Base-by-base conservation (phyloP, 1,284 basidiomycete genomes). In the Bjerkandera adusta region DNA sequence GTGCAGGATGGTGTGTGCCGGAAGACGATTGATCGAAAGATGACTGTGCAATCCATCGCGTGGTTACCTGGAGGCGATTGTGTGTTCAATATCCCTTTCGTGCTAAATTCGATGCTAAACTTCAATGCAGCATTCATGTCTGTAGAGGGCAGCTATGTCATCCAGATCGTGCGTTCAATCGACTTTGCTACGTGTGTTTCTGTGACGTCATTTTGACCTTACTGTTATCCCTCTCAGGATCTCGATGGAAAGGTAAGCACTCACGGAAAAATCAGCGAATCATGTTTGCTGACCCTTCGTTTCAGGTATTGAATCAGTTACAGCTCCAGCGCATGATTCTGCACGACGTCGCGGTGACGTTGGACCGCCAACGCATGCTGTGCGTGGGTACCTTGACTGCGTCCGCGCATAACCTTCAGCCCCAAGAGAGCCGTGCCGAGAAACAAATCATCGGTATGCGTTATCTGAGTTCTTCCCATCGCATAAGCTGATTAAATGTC, bases 31-130 rank as follows among this genome's bases (percentile, higher is more conserved):
- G 78, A 84, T 51, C 76, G 86, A 7, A 66, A 72, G 43, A 69
- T 70, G 20, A 65, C 68, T 25, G 77, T 90, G 5, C 82, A 85
- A 57, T 79, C 83, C 1, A 73, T 89, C 27, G 73, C 77, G 36
- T 90, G 88, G 87, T 77, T 83, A 60, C 83, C 87, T 18, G 72
- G 68, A 40, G 79, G 82, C 36, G 72, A 83, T 65, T 76, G 85
- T 85, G 55, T 54, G 57, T 10, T 4, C 16, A 7, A 8, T 13
- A 1, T n/a, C 29, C 34, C 33, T 16, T 7, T 33, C 22, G 5
- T 20, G 15, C 16, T 36, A 46, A 18, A 32, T 15, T 5, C 18
- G 20, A 35, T 45, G 13, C 32, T 47, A 25, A 16, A n/a, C 5
- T 7, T 7, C 16, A 22, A 24, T 32, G 18, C 33, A 79, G 79